Evolutionary conservation across 331 rosid genomes (phyloP).

Genomic region (Quercus tomentella): DNA sequence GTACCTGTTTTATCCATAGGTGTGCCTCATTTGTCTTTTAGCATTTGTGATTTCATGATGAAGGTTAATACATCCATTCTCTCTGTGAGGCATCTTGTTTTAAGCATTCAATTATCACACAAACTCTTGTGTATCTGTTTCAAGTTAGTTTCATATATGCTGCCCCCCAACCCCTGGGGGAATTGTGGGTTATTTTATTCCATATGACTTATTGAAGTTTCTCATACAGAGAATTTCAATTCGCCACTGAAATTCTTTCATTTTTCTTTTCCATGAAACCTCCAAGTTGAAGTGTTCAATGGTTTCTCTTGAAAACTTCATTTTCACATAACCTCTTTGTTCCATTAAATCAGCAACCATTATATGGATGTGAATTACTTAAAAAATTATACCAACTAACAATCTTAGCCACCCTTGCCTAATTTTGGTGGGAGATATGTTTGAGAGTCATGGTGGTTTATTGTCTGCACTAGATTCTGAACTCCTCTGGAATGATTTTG

Average conservation of each 20-base stretch:
- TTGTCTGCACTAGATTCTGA: not conserved
- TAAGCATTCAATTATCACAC: no score
- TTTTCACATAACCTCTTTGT: not conserved
- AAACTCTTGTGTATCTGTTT: no score
- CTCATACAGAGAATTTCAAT: no score
- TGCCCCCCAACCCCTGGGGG: no score
- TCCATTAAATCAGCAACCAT: not conserved
- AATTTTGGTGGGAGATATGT: not conserved
- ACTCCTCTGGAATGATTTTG: not conserved
- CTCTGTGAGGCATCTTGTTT: no score
- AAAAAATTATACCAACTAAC: not conserved
- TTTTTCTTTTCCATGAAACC: no score
- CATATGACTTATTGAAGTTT: no score
- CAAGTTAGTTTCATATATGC: no score
- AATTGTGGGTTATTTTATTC: no score
- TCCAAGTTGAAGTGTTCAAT: no score
- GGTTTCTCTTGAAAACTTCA: no score
- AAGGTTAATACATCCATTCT: not conserved
- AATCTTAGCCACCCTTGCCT: not conserved
- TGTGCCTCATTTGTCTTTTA: not conserved
- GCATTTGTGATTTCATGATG: not conserved
- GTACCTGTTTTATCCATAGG: not conserved
- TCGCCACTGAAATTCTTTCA: no score
- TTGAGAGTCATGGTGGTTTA: slow-evolving; percentile 5
- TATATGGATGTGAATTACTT: not conserved